Evolutionary conservation across 169 alveolate genomes (phyloP), one percentile per base, ranked within the genome.

Genomic region (Cystoisospora suis): DNA sequence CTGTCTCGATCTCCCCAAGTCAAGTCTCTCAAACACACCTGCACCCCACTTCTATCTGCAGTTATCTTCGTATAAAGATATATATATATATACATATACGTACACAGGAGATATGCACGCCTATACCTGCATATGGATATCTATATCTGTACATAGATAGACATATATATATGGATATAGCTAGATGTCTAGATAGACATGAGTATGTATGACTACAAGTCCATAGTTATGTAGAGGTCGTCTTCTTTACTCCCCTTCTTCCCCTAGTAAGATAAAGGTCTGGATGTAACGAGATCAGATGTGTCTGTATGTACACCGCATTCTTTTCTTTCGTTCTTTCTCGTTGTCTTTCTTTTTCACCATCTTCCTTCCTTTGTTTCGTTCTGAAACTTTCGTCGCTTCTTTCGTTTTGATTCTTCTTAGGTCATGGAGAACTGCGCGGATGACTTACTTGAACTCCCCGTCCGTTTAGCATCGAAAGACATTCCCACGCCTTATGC

Each of bases 401-500:
- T 53, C 29, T 53, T n/a, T 53, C 65, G 29, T 53, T 12, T 23
- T 23, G 65, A 12, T 15, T 15, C 23, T 23, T 53, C 29, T 15
- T 72, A 75, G 88, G 92, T 93, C 6, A 79, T 93, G 70, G 96
- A 93, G 89, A 93, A 90, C 20, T 93, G 93, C 87, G 91, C 95
- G 85, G 83, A 94, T 15, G 93, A 89, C 46, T 72, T 94, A 32
- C 86, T 72, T 34, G 87, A 70, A 40, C 86, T 70, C 40, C 96
- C 96, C 29, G 90, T 93, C n/a, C 90, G 96, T 3, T 44, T 94
- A 75, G 88, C 94, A 27, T 91, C 96, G 0, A 94, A 94, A 58
- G 96, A 94, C 75, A 91, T 94, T 6, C 96, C 96, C 29, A 94
- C 94, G n/a, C 95, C 96, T 15, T 94, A 94, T 59, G 86, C 94